A percentile compares a stretch with the other conserved stretches of the same genome.
Conservation (phyloP, 2,329 filamentous ascomycete species). For the Penicillium sclerotigenum region DNA sequence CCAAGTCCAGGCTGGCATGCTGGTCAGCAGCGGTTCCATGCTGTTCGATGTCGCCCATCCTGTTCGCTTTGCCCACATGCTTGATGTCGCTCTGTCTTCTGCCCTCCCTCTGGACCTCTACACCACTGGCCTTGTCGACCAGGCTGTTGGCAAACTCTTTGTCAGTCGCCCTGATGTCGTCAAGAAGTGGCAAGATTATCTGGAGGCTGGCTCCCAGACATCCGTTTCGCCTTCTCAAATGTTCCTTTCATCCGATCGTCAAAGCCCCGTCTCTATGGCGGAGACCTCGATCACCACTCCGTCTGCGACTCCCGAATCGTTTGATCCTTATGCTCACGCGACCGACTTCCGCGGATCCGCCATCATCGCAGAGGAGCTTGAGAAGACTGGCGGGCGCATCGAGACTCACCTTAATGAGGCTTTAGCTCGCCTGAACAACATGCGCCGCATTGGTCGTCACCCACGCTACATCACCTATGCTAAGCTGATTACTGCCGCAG, state of each 20-base stretch:
- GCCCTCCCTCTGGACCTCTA: constrained; percentile 54
- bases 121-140: constrained; percentile 57
- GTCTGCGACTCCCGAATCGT: constrained; percentile 72
- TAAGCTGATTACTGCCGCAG: constrained; percentile 87
- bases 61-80: constrained; percentile 59
- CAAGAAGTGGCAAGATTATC: constrained; percentile 58
- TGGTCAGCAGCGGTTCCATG: constrained; percentile 40
- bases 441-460: constrained; percentile 85
- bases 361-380: constrained; percentile 83
- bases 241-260: constrained; percentile 38
- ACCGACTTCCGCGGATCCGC: constrained; percentile 94
- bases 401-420: constrained; percentile 75
- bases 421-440: constrained; percentile 80
- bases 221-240: constrained; percentile 19
- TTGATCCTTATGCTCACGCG: constrained; percentile 83
- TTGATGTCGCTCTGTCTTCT: constrained; percentile 56
- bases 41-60: constrained; percentile 55
- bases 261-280: constrained; percentile 38
- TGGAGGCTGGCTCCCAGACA: constrained; percentile 45
- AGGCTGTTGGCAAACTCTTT: constrained; percentile 54
- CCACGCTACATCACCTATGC: constrained; percentile 95
- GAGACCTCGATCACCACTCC: constrained; percentile 53
- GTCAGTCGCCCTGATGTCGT: constrained; percentile 46
- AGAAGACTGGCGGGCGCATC: constrained; percentile 71
- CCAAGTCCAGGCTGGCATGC: constrained; percentile 56